phyloP scores from a whole-genome alignment of 192 early-diverging fungal species.

The Gamsiella multidivaricata region DNA sequence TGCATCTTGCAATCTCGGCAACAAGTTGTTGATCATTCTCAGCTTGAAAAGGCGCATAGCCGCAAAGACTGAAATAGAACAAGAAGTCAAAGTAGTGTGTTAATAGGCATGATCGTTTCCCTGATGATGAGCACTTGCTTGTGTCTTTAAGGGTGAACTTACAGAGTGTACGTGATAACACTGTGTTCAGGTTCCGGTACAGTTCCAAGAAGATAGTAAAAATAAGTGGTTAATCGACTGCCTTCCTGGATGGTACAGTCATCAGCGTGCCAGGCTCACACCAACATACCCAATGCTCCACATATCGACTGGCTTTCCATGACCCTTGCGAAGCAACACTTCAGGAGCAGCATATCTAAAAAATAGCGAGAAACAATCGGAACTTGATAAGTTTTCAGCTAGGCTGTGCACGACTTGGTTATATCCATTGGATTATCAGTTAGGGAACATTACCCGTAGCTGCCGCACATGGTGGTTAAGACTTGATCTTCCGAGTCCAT shows the following conservation, averaged over 20 bases:
- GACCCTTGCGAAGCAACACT: conserved; percentile 82
- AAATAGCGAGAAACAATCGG: not conserved
- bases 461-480: conserved; percentile 86
- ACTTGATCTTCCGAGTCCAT: conserved; percentile 72
- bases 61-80: conserved; percentile 67
- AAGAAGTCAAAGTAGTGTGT: not conserved
- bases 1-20: conserved; percentile 69
- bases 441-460: conserved; percentile 75
- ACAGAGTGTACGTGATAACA: conserved; percentile 90
- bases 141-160: conserved; percentile 23
- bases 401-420: too few species aligned
- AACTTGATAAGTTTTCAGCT: too few species aligned
- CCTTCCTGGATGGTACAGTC: too few species aligned
- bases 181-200: conserved; percentile 58
- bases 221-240: not conserved
- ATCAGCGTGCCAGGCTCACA: not conserved
- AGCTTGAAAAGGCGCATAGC: conserved; percentile 82
- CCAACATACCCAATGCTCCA: conserved; percentile 83
- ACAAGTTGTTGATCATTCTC: conserved; percentile 68
- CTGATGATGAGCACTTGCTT: too few species aligned
- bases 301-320: conserved; percentile 93
- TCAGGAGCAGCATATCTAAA: conserved; percentile 77
- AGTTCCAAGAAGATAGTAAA: not conserved
- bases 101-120: too few species aligned
- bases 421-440: too few species aligned